Percentiles rank a stretch among this genome's conserved stretches.
phyloP scores from a whole-genome alignment of 176 grass and related monocot species.

The Alopecurus myosuroides region DNA sequence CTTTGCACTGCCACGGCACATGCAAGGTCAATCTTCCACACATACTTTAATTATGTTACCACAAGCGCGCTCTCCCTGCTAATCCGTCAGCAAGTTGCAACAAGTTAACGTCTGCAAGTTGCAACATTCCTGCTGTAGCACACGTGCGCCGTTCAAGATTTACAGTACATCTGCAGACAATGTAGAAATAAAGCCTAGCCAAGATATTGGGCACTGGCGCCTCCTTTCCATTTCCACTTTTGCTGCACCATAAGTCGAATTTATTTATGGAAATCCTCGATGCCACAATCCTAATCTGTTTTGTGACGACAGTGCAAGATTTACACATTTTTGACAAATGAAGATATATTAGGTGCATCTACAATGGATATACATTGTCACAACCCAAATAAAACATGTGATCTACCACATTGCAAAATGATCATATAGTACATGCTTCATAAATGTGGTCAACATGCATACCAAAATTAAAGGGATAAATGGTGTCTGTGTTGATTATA shows the following conservation, averaged over 20 bases:
- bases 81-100: no score
- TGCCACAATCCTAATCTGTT: neutral
- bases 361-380: neutral
- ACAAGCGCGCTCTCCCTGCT: no score
- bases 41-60: no score
- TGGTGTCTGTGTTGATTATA: neutral
- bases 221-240: constrained; percentile 18
- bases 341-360: neutral
- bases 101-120: no score
- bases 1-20: no score
- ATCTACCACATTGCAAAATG: neutral
- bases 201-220: constrained; percentile 10
- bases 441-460: neutral
- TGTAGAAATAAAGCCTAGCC: constrained; percentile 48
- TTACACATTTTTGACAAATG: neutral
- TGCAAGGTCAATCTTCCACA: no score
- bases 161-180: no score
- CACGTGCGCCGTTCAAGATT: no score
- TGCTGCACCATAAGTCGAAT: neutral
- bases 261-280: neutral
- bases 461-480: no score
- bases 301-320: neutral
- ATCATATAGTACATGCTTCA: neutral
- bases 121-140: no score
- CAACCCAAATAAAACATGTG: neutral